Percentiles rank a stretch among this genome's conserved stretches.
Conservation (phyloP, 73 alveolate species). For the Stentor coeruleus region DNA sequence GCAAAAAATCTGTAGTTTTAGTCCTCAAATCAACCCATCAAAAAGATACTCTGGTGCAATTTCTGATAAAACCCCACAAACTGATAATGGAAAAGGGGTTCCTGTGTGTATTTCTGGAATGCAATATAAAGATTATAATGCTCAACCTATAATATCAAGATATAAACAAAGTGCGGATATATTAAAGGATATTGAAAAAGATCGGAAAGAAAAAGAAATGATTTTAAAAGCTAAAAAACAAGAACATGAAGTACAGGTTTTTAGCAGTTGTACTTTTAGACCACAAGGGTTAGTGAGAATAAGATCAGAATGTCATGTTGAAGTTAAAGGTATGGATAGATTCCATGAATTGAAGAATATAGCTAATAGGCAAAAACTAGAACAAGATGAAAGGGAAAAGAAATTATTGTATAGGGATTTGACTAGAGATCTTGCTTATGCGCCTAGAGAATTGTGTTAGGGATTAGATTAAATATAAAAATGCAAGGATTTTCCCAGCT, state of each 20-base stretch:
- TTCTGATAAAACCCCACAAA: too few relatives aligned
- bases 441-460: neutral
- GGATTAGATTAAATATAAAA: too few relatives aligned
- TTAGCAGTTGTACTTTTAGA: neutral
- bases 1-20: constrained; percentile 22
- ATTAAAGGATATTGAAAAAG: neutral
- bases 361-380: neutral
- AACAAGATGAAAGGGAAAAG: constrained; percentile 17
- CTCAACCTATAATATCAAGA: too few relatives aligned
- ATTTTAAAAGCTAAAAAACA: neutral
- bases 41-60: too few relatives aligned
- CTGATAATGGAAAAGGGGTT: neutral
- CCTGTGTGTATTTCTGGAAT: too few relatives aligned
- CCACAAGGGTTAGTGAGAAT: neutral
- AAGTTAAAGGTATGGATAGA: constrained; percentile 15
- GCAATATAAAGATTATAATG: too few relatives aligned
- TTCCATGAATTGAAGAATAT: neutral
- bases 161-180: constrained; percentile 7
- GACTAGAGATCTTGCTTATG: neutral
- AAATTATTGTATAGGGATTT: neutral
- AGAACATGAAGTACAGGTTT: neutral
- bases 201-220: neutral
- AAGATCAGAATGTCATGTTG: neutral
- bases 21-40: neutral
- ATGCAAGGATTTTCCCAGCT: too few relatives aligned